Percentiles rank a stretch among this genome's conserved stretches.
Evolutionary conservation across 768 basidiomycete genomes (phyloP).

Genomic region (Boletus rubescentipes): DNA sequence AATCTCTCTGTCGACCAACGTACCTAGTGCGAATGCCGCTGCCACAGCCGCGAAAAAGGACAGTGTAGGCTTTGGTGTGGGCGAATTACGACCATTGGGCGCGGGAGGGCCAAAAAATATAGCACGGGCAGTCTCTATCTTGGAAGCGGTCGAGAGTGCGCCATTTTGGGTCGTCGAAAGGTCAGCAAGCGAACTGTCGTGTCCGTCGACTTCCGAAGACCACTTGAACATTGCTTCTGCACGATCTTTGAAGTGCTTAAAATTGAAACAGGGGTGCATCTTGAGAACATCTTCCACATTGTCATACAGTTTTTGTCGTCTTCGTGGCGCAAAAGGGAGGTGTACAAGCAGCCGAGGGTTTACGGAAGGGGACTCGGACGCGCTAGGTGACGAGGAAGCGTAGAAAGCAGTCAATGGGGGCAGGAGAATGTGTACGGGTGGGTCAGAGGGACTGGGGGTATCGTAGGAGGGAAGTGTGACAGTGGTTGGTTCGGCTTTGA

Average conservation of each 20-base stretch:
- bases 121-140: slow-evolving; percentile 29
- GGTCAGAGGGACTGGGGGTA: slow-evolving; percentile 13
- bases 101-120: slow-evolving; percentile 30
- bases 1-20: slow-evolving; percentile 36
- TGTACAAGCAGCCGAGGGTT: slow-evolving; percentile 38
- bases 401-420: slow-evolving; percentile 22
- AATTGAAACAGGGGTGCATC: slow-evolving; percentile 51
- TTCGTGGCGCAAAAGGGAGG: slow-evolving; percentile 40
- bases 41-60: slow-evolving; percentile 60
- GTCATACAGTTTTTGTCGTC: slow-evolving; percentile 38
- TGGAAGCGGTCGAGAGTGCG: slow-evolving; percentile 15
- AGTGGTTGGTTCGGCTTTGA: slow-evolving; percentile 38
- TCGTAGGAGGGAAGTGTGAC: slow-evolving; percentile 27
- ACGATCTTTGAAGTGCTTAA: slow-evolving; percentile 46
- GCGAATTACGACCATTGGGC: slow-evolving; percentile 6
- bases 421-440: slow-evolving; percentile 22
- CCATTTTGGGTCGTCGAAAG: slow-evolving; percentile 28
- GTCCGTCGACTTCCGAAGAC: slow-evolving; percentile 33
- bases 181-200: slow-evolving; percentile 14
- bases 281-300: slow-evolving; percentile 43
- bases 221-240: slow-evolving; percentile 44
- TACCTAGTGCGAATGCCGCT: slow-evolving; percentile 60
- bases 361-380: slow-evolving; percentile 31
- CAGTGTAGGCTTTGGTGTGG: slow-evolving; percentile 21
- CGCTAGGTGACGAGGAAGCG: slow-evolving; percentile 22